phyloP scores from a whole-genome alignment of 257 asterid species.

The Solanum lycopersicoides region DNA sequence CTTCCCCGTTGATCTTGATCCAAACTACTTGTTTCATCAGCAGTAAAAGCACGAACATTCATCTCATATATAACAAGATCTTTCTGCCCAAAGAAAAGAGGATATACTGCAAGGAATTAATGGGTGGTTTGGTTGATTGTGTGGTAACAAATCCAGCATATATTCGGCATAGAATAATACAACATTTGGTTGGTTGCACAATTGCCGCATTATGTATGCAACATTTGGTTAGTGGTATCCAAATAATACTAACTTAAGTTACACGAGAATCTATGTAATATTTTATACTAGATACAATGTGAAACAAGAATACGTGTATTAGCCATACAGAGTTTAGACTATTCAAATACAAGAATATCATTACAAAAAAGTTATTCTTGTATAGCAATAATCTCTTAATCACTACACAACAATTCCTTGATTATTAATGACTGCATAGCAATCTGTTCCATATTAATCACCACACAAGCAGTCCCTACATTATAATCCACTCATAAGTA shows the following conservation, averaged over 20 bases:
- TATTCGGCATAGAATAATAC: neutral
- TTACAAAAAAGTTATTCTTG: neutral
- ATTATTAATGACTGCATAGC: neutral
- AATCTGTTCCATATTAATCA: neutral
- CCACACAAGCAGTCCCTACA: neutral
- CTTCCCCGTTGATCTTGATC: slow-evolving; percentile 70
- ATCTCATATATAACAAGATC: slow-evolving; percentile 94
- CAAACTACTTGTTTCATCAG: slow-evolving; percentile 80
- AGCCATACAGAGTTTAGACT: neutral
- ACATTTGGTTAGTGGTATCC: neutral
- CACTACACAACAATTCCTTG: neutral
- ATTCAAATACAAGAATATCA: neutral
- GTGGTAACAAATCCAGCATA: neutral
- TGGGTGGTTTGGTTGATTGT: neutral
- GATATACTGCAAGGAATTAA: neutral
- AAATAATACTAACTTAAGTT: neutral
- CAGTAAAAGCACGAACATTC: slow-evolving; percentile 92
- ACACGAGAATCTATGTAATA: neutral
- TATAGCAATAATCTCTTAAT: neutral
- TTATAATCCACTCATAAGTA: neutral
- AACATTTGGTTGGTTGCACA: neutral
- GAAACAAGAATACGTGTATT: neutral
- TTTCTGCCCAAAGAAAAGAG: slow-evolving; percentile 44
- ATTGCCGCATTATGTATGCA: neutral
- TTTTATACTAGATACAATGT: neutral